These are phyloP conservation scores for Exsudoporus floridanus DNA, from an alignment of 1,284 basidiomycete species.

Conservation along the genomic window DNA sequence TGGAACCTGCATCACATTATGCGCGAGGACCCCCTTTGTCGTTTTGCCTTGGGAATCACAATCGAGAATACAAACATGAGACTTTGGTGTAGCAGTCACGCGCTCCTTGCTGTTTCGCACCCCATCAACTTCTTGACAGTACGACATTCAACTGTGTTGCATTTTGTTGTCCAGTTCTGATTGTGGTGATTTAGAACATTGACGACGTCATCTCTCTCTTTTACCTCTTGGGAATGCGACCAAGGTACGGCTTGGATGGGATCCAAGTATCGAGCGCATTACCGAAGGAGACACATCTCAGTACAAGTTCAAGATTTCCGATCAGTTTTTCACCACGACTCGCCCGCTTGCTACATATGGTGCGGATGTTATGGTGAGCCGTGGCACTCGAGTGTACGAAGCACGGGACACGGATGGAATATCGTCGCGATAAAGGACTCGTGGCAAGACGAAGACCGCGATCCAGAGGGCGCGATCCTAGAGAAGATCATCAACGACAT, in stretches of 20 bases:
- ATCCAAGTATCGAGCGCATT: conserved; percentile 11
- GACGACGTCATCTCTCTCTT: conserved; percentile 2
- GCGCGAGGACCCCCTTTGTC: conserved; percentile 6
- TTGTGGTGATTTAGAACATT: conserved; percentile 5
- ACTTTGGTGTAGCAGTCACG: conserved; percentile 7
- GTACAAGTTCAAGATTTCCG: conserved; percentile 5
- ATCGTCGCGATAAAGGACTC: conserved; percentile 8
- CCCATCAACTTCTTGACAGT: conserved; percentile 8
- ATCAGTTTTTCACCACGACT: background rate
- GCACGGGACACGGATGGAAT: background rate
- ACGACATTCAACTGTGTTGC: background rate
- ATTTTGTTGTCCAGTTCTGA: background rate
- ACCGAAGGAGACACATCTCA: background rate
- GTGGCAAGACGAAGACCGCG: conserved; percentile 2
- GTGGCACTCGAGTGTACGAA: conserved; percentile 12
- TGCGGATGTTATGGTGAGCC: conserved; percentile 7
- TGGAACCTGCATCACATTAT: conserved; percentile 18
- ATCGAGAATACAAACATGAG: conserved; percentile 12
- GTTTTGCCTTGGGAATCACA: conserved; percentile 12
- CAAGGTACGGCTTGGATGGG: conserved; percentile 13
- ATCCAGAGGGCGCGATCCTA: conserved; percentile 1
- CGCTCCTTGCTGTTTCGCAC: conserved; percentile 3
- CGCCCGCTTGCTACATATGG: background rate
- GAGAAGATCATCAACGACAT: conserved; percentile 1
- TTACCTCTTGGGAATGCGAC: background rate